A percentile compares a stretch with the other conserved stretches of the same genome.
These are phyloP conservation scores for Priceomyces medius DNA, from an alignment of 805 yeast genomes.

Conservation along the genomic window DNA sequence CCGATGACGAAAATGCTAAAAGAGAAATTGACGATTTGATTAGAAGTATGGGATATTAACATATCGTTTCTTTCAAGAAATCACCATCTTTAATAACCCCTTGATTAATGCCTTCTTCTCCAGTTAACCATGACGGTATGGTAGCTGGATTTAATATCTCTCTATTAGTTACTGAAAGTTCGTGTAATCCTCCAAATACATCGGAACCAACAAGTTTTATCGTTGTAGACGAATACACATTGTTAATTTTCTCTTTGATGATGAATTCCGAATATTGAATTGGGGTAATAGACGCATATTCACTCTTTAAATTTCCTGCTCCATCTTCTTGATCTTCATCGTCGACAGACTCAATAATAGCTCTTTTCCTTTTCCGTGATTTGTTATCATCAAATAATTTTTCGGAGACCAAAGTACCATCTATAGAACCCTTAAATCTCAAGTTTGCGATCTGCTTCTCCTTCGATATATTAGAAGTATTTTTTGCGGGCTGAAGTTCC, in stretches of 20 bases:
- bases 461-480: slow-evolving; percentile 11
- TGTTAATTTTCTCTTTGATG: slow-evolving; percentile 30
- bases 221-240: slow-evolving; percentile 22
- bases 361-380: slow-evolving; percentile 7
- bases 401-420: slow-evolving; percentile 34
- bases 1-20: slow-evolving; percentile 11
- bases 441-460: slow-evolving; percentile 49
- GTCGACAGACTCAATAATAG: slow-evolving; percentile 6
- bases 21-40: slow-evolving; percentile 19
- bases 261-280: slow-evolving; percentile 50
- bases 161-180: slow-evolving; percentile 46
- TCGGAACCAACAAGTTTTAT: slow-evolving; percentile 61
- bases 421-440: slow-evolving; percentile 58
- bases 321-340: slow-evolving; percentile 18
- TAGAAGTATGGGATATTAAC: slow-evolving; percentile 27
- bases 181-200: slow-evolving; percentile 76
- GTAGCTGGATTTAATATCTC: slow-evolving; percentile 50
- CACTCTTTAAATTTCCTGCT: slow-evolving; percentile 20
- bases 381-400: slow-evolving; percentile 39
- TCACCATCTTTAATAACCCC: slow-evolving; percentile 38
- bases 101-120: slow-evolving; percentile 59
- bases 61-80: slow-evolving; percentile 5
- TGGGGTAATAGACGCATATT: slow-evolving; percentile 57
- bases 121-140: slow-evolving; percentile 77
- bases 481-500: slow-evolving; percentile 6